These are phyloP conservation scores for Fusarium globosum DNA, from an alignment of 2,329 filamentous ascomycete species.

Conservation along the genomic window DNA sequence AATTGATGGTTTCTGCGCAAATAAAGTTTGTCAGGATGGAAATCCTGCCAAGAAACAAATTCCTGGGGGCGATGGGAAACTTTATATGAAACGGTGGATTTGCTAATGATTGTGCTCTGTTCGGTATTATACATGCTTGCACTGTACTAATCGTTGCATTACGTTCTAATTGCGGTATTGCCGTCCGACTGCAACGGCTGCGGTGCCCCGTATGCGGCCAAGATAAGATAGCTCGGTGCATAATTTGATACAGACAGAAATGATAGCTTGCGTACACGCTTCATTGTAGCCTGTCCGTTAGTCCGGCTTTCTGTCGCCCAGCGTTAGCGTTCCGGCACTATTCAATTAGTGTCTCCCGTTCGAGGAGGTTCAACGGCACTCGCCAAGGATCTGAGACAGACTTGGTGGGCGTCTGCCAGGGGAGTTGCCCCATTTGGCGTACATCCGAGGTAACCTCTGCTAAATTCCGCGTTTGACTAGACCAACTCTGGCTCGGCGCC, in stretches of 20 bases:
- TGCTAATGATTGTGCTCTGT: background rate
- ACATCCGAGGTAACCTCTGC: background rate
- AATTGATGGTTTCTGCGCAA: background rate
- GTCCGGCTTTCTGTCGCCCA: background rate
- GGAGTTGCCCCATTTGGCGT: background rate
- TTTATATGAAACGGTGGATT: constrained; percentile 20
- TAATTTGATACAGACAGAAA: background rate
- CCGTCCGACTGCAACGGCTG: constrained; percentile 4
- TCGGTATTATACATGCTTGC: background rate
- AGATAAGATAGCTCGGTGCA: background rate
- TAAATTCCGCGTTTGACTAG: background rate
- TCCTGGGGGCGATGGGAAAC: background rate
- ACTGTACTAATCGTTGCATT: background rate
- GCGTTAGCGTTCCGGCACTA: background rate
- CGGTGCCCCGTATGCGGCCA: constrained; percentile 42
- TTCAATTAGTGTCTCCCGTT: background rate
- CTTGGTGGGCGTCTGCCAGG: background rate
- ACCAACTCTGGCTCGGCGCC: background rate
- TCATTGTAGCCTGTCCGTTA: background rate
- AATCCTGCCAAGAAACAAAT: background rate
- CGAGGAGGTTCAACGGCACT: background rate
- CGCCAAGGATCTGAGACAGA: background rate
- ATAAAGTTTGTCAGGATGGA: constrained; percentile 13
- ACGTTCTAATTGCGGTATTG: background rate
- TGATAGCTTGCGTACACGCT: accelerated